Percentiles rank a stretch among this genome's conserved stretches.
Conservation (phyloP, 306 rosid species). For the Senna tora region DNA sequence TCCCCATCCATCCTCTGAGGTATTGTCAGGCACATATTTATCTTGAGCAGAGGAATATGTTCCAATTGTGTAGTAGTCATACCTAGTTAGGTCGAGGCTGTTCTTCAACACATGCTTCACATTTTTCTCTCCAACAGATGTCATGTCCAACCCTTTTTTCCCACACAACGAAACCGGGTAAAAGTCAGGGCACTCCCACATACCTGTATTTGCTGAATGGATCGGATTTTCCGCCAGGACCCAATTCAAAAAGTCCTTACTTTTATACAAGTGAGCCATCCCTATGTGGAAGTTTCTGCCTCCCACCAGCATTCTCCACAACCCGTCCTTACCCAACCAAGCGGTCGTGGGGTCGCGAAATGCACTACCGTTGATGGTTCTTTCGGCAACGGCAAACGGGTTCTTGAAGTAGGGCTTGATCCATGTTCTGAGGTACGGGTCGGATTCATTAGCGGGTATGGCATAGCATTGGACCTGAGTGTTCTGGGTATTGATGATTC, state of each 20-base stretch:
- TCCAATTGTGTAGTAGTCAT: constrained; percentile 78
- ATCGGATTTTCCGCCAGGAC: constrained; percentile 67
- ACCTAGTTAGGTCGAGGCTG: constrained; percentile 78
- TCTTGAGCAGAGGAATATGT: constrained; percentile 47
- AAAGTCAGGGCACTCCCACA: constrained; percentile 94
- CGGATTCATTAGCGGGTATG: constrained; percentile 59
- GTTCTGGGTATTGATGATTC: constrained; percentile 46
- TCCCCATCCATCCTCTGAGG: constrained; percentile 68
- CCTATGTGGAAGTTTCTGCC: constrained; percentile 54
- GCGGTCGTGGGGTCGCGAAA: constrained; percentile 90
- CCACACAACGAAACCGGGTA: constrained; percentile 59
- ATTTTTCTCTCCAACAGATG: constrained; percentile 45
- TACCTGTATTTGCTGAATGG: constrained; percentile 66
- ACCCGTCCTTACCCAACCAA: constrained; percentile 57
- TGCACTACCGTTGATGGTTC: constrained; percentile 42
- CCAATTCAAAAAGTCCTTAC: constrained; percentile 68
- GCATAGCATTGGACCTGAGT: constrained; percentile 78
- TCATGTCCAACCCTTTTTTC: constrained; percentile 58
- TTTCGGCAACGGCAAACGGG: constrained; percentile 48
- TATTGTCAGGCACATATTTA: constrained; percentile 62
- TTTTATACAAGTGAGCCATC: constrained; percentile 62
- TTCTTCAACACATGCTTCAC: constrained; percentile 71
- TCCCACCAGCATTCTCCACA: constrained; percentile 74
- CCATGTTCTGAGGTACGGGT: constrained; percentile 67
- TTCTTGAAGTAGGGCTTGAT: constrained; percentile 62